Base-by-base conservation (phyloP, 192 early-diverging fungal species). In the Funneliformis geosporum region DNA sequence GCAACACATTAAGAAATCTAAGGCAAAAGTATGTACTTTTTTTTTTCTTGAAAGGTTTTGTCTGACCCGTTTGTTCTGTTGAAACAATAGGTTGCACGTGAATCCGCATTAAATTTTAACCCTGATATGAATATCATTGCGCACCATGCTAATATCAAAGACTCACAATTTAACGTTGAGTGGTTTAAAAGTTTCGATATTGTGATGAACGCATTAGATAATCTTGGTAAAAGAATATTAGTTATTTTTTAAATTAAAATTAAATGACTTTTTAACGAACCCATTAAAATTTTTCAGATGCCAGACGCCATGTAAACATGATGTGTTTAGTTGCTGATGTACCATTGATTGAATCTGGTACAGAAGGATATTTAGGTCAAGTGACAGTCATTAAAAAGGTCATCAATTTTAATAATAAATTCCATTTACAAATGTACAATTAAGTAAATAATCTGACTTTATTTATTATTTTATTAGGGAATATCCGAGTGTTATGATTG, bases 201-300 rank as follows among this genome's bases (percentile, higher is more conserved):
- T 39, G 96, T 99, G 4, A 85, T 99, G 82, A 98, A 98, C 82
- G 98, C 98, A 12, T 85, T 99, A 44, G 98, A 99, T 80, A 99
- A 99, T 82, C 84, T 98, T 23, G 94, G 94, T 95, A 88, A 60
- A 73, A 46, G n/a, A 16, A 66, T 3, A 12, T 8, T 38, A 55
- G 3, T 25, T 39, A 60, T 5, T 39, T 28, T 76, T 27, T 23
- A 7, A 39, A 38, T 27, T 39, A 68, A 18, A 44, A 21, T 42
- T 27, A 59, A 18, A 33, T 62, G 18, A 50, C 28, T 40, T 23
- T 28, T 25, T 64, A n/a, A n/a, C n/a, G 9, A 28, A n/a, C 21
- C 28, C 5, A 79, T 27, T 16, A 47, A 25, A 46, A n/a, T 64
- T 38, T 16, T 67, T 21, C 79, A 95, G 96, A 95, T 21, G 98